Evolutionary conservation across 306 rosid genomes (phyloP).

Genomic region (Glycine tomentella): DNA sequence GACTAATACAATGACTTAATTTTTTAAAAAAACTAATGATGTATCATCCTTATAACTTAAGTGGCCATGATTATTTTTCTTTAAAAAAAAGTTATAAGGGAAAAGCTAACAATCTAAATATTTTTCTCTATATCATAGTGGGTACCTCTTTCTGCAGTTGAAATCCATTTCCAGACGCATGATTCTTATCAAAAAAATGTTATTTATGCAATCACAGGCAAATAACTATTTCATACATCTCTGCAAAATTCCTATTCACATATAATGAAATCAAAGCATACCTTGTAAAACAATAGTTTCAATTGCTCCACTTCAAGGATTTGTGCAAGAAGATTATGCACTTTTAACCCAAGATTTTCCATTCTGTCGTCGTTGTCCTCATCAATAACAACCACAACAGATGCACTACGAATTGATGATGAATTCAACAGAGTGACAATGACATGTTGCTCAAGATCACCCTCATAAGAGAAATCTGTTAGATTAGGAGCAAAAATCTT

Average conservation of each 20-base stretch:
- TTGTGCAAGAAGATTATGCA: conserved; percentile 31
- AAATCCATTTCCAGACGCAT: too few species aligned
- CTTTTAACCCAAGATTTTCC: conserved; percentile 15
- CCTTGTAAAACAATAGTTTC: conserved; percentile 46
- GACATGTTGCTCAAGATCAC: conserved; percentile 37
- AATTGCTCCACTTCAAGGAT: conserved; percentile 37
- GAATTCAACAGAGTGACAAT: conserved; percentile 7
- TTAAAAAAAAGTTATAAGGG: too few species aligned
- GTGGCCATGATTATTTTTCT: too few species aligned
- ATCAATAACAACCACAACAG: conserved; percentile 40
- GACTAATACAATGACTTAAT: too few species aligned
- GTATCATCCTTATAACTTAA: too few species aligned
- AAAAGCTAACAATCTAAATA: background rate
- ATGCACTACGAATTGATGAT: conserved; percentile 26
- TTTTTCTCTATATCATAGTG: background rate
- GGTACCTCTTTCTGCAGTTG: background rate
- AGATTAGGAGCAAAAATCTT: conserved; percentile 30
- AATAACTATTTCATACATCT: too few species aligned
- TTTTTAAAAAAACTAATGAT: too few species aligned
- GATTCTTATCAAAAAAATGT: too few species aligned
- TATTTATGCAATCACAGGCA: too few species aligned
- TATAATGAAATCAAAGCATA: conserved; percentile 4
- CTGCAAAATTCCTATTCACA: too few species aligned
- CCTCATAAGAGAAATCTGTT: conserved; percentile 41
- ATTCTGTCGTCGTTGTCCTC: background rate